Evolutionary conservation across 441 rosid genomes (phyloP).

Genomic region (Jatropha multifida): DNA sequence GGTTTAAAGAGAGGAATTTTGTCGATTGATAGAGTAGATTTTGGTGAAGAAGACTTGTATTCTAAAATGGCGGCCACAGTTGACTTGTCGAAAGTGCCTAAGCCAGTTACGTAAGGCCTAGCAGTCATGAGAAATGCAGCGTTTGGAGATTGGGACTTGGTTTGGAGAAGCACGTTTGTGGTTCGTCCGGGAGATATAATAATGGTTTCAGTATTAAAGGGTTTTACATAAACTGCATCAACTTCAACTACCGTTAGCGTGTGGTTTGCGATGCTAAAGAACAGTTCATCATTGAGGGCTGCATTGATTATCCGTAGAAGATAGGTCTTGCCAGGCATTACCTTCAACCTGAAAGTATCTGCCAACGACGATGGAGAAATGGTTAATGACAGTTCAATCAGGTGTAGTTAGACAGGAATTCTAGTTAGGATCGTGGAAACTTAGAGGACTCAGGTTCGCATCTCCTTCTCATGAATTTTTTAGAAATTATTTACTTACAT

Average conservation of each 20-base stretch:
- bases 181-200: constrained; percentile 35
- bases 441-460: no score
- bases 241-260: constrained; percentile 26
- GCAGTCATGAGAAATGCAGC: constrained; percentile 27
- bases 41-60: constrained; percentile 10
- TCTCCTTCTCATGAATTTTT: no score
- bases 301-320: constrained; percentile 35
- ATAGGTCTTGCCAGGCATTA: constrained; percentile 26
- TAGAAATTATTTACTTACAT: no score
- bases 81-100: constrained; percentile 25
- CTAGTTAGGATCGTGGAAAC: no score
- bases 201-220: constrained; percentile 18
- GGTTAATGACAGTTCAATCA: no score
- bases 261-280: constrained; percentile 35
- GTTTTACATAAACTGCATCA: constrained; percentile 36
- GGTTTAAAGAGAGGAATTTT: constrained; percentile 27
- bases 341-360: constrained; percentile 26
- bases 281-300: constrained; percentile 37
- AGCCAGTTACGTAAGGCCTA: constrained; percentile 22
- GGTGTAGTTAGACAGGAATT: no score
- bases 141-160: constrained; percentile 14
- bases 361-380: neutral
- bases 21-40: neutral
- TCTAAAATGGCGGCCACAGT: constrained; percentile 22
- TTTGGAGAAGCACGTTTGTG: constrained; percentile 27